Evolutionary conservation across 805 yeast species (phyloP).

Genomic region (Pichia paraexigua): DNA sequence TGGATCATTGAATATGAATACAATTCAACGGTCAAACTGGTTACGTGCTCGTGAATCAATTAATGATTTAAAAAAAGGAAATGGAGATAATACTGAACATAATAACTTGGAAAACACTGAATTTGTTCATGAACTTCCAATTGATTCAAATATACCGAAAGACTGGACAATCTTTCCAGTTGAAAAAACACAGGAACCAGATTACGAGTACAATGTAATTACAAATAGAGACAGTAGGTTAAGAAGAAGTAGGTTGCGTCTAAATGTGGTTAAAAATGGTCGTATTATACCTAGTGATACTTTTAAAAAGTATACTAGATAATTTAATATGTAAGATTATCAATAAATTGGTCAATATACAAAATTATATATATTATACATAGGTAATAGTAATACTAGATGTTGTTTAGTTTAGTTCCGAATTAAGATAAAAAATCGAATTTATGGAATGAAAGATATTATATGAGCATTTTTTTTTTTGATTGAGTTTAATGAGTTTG

Average conservation of each 20-base stretch:
- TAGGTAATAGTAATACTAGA: not conserved
- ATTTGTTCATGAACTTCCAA: not conserved
- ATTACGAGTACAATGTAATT: not conserved
- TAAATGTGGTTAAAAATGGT: slow-evolving; percentile 1
- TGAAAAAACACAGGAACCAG: not conserved
- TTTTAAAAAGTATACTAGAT: slow-evolving; percentile 4
- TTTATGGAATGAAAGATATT: not conserved
- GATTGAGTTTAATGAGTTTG: not conserved
- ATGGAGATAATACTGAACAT: not conserved
- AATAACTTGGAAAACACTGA: not conserved
- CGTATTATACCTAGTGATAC: not conserved
- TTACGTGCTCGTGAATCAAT: not conserved
- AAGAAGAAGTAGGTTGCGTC: not conserved
- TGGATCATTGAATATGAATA: slow-evolving; percentile 1
- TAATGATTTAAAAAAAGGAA: not conserved
- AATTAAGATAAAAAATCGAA: not conserved
- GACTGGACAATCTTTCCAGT: slow-evolving; percentile 25
- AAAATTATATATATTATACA: slow-evolving; percentile 1
- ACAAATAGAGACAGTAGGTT: not conserved
- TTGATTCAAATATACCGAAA: slow-evolving; percentile 21
- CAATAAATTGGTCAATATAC: not conserved
- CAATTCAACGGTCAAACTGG: not conserved
- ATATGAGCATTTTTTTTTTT: not conserved
- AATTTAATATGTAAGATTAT: not conserved
- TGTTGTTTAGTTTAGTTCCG: not conserved